phyloP scores from a whole-genome alignment of 495 filamentous ascomycete genomes.

The Aspergillus asperescens region DNA sequence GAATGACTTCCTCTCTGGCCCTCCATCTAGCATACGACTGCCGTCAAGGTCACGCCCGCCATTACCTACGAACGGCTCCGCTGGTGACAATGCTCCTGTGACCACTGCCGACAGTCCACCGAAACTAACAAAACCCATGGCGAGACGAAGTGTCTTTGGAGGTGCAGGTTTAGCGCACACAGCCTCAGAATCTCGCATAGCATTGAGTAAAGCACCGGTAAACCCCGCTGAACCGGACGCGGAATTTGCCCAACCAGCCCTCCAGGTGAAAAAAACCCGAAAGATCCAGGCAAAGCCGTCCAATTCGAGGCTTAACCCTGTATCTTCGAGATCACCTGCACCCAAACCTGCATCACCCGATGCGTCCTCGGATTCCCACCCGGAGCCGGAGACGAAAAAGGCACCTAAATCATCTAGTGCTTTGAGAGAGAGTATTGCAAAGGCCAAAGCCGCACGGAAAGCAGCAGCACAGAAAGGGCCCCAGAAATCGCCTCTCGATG shows the following conservation, averaged over 20 bases:
- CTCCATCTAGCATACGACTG: constrained; percentile 27
- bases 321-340: constrained; percentile 30
- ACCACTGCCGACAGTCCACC: constrained; percentile 24
- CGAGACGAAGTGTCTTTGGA: constrained; percentile 31
- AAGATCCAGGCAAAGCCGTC: constrained; percentile 29
- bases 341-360: constrained; percentile 29
- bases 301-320: constrained; percentile 29
- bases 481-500: constrained; percentile 24
- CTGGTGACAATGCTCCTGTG: constrained; percentile 13
- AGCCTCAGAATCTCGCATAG: constrained; percentile 49
- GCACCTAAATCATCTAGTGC: constrained; percentile 69
- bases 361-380: constrained; percentile 26
- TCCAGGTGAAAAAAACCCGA: constrained; percentile 46
- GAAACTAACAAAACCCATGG: constrained; percentile 21
- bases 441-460: constrained; percentile 80
- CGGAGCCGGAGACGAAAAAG: constrained; percentile 36
- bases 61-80: constrained; percentile 13
- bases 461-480: constrained; percentile 45
- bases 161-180: constrained; percentile 47
- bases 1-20: constrained; percentile 25
- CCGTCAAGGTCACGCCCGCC: constrained; percentile 31
- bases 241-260: constrained; percentile 42
- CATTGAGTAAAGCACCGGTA: constrained; percentile 48
- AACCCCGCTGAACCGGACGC: constrained; percentile 46
- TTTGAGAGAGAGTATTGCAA: constrained; percentile 85